Conservation (phyloP, 2,329 filamentous ascomycete species). For the Trichoderma aggressivum region DNA sequence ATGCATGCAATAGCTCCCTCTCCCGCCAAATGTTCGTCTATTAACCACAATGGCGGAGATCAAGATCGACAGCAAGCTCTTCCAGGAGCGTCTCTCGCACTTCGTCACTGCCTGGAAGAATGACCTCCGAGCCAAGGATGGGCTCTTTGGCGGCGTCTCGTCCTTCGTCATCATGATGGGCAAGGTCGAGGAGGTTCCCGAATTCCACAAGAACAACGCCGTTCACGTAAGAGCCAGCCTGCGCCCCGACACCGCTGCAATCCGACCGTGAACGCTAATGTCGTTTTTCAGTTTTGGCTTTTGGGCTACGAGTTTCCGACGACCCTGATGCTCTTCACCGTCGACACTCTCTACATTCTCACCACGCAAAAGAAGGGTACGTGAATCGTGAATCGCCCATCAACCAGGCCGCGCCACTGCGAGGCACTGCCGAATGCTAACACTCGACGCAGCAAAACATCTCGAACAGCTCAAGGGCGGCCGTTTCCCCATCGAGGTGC, state of each 20-base stretch:
- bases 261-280: background rate
- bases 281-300: conserved; percentile 76
- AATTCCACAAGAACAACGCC: conserved; percentile 93
- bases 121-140: conserved; percentile 84
- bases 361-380: conserved; percentile 96
- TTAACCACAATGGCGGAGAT: conserved; percentile 68
- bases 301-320: conserved; percentile 98
- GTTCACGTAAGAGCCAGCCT: conserved; percentile 68
- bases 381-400: conserved; percentile 31
- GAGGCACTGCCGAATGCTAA: background rate
- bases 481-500: conserved; percentile 86
- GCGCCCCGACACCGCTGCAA: background rate
- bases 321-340: conserved; percentile 87
- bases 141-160: conserved; percentile 78
- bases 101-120: conserved; percentile 93
- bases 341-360: conserved; percentile 83
- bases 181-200: conserved; percentile 83
- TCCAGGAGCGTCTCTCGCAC: conserved; percentile 87
- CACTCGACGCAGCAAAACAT: conserved; percentile 67
- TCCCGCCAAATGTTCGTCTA: conserved; percentile 28
- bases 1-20: conserved; percentile 27
- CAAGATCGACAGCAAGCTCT: conserved; percentile 89
- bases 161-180: conserved; percentile 91
- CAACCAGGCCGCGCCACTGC: background rate
- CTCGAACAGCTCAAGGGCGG: conserved; percentile 88